Evolutionary conservation across 2,329 filamentous ascomycete species (phyloP).

Genomic region (Colletotrichum lupini): DNA sequence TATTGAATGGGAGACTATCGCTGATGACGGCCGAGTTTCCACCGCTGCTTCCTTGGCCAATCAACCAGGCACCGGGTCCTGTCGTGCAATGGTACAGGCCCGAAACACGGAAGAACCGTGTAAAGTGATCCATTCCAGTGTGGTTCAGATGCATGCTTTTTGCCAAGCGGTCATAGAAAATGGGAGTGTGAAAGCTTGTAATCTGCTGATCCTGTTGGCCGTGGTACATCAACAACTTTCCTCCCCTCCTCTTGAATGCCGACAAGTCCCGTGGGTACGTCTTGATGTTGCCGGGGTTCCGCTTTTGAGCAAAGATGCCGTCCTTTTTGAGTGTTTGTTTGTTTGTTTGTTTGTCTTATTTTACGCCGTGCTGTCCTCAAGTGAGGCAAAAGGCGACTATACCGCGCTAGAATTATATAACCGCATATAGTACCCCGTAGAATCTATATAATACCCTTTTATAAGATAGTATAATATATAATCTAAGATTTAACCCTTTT

Average conservation of each 20-base stretch:
- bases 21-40: slow-evolving; percentile 25
- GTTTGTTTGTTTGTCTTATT: no score
- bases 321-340: slow-evolving; percentile 35
- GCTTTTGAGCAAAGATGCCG: slow-evolving; percentile 44
- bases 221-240: slow-evolving; percentile 60
- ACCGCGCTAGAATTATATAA: no score
- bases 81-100: slow-evolving; percentile 64
- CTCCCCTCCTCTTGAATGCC: slow-evolving; percentile 51
- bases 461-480: no score
- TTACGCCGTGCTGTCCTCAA: no score
- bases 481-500: no score
- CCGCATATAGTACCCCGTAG: no score
- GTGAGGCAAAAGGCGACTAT: no score
- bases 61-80: slow-evolving; percentile 55
- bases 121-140: slow-evolving; percentile 56
- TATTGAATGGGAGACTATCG: slow-evolving; percentile 42
- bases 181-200: slow-evolving; percentile 55
- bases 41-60: slow-evolving; percentile 40
- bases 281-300: slow-evolving; percentile 50
- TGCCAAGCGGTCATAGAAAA: slow-evolving; percentile 60
- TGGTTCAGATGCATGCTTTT: slow-evolving; percentile 53
- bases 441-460: no score
- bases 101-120: slow-evolving; percentile 63
- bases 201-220: slow-evolving; percentile 55
- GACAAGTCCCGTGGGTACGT: slow-evolving; percentile 53